phyloP scores from a whole-genome alignment of 441 rosid species.

The Gossypium gossypioides region DNA sequence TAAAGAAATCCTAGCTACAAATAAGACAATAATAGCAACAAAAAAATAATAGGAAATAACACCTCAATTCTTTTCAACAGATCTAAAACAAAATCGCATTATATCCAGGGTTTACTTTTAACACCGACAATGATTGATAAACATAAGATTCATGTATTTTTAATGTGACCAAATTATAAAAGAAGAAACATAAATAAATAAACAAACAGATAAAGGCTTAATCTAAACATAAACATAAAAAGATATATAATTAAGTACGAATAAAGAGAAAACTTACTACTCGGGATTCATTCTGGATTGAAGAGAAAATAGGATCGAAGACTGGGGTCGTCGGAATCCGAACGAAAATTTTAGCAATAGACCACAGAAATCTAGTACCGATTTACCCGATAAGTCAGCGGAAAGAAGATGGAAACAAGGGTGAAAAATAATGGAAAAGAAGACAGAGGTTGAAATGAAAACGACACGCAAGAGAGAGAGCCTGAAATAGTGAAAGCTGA shows the following conservation, averaged over 20 bases:
- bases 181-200: not conserved
- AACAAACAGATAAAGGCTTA: conserved; percentile 1
- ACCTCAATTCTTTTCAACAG: not conserved
- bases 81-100: not conserved
- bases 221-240: not conserved
- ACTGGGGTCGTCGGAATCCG: not conserved
- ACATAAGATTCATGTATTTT: not conserved
- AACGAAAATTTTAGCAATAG: not conserved
- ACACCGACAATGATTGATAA: not conserved
- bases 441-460: conserved; percentile 4
- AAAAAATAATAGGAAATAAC: not conserved
- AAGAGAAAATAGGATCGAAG: not conserved
- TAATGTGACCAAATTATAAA: not conserved
- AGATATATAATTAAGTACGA: not conserved
- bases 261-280: conserved; percentile 20
- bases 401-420: conserved; percentile 3
- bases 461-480: conserved; percentile 3
- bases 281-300: conserved; percentile 29
- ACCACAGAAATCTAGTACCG: conserved; percentile 9
- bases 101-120: not conserved
- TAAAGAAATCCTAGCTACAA: not conserved
- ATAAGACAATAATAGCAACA: not conserved
- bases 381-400: conserved; percentile 10
- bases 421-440: not conserved
- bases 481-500: not conserved